Evolutionary conservation across 495 filamentous ascomycete species (phyloP), one percentile per base, ranked within the genome.

Genomic region (Trichoderma parareesei): DNA sequence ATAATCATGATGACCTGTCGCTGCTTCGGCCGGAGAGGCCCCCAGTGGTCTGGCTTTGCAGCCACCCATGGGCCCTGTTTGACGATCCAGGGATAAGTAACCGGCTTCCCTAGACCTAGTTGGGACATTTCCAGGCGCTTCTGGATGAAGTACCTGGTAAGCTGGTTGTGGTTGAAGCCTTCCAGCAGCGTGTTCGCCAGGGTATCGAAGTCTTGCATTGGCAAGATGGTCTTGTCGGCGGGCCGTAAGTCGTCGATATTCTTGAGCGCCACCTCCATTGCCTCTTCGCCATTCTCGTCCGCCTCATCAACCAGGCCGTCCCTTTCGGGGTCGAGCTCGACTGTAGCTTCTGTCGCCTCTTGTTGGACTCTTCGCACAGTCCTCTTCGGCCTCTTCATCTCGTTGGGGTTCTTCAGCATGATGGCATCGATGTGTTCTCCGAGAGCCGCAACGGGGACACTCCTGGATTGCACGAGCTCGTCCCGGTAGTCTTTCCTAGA

Each of bases 171-270:
- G 5, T 78, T 75, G 65, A 84, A 85, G 14, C 79, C 78, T 4
- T 71, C 43, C 6, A 69, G 53, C 16, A 85, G 68, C 8, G 67
- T 66, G 5, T 67, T 18, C n/a, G 72, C 69, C 38, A 85, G 71
- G n/a, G 68, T 66, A 7, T 68, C 69, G 60, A 82, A 80, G 4
- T 78, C 72, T 5, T 67, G 70, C 38, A 74, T 68, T 0, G 61
- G 67, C n/a, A 80, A 49, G 33, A 70, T 46, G 18, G 53, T 69
- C 11, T 70, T 68, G 2, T 66, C 68, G 7, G 65, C 59, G 0
- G 81, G 82, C 64, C 68, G 71, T 14, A 84, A 70, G 38, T 70
- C 68, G 46, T 80, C 69, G 64, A 85, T 79, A 67, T 79, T 77
- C 44, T 72, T 66, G 5, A 74, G 49, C 7, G 77, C 67, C 18